A percentile compares a stretch with the other conserved stretches of the same genome.
Evolutionary conservation across 208 protist species (phyloP).

Genomic region (Crithidia fasciculata): DNA sequence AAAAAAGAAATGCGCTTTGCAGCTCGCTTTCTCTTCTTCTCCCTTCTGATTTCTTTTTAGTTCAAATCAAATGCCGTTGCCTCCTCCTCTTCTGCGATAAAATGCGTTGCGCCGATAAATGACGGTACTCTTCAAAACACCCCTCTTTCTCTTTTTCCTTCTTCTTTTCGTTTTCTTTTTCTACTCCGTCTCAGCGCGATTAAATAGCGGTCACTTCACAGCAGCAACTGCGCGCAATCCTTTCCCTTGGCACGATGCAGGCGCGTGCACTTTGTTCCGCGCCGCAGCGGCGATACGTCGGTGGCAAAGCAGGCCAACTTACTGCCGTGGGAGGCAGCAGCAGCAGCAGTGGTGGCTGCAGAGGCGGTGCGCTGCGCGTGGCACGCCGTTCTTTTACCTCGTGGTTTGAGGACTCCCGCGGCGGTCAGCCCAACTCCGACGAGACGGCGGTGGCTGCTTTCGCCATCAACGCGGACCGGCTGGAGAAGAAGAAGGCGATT

Average conservation of each 20-base stretch:
- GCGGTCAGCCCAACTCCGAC: constrained; percentile 16
- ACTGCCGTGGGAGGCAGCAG: no score
- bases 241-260: no score
- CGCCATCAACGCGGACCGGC: constrained; percentile 61
- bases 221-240: no score
- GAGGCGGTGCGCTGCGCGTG: neutral
- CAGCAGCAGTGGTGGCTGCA: neutral
- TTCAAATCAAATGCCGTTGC: neutral
- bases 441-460: constrained; percentile 60
- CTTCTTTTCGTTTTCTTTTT: neutral
- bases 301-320: no score
- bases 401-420: constrained; percentile 66
- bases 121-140: neutral
- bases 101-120: no score
- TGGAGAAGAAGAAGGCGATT: constrained; percentile 64
- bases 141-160: neutral
- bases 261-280: no score
- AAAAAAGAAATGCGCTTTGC: no score
- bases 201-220: neutral
- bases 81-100: neutral
- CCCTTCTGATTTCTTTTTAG: no score
- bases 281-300: no score
- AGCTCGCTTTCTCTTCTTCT: neutral
- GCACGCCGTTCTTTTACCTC: constrained; percentile 47
- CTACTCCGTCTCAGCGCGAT: neutral